Percentiles rank a stretch among this genome's conserved stretches.
These are phyloP conservation scores for Fraxinus floribunda DNA, from an alignment of 305 asterid genomes.

Conservation along the genomic window DNA sequence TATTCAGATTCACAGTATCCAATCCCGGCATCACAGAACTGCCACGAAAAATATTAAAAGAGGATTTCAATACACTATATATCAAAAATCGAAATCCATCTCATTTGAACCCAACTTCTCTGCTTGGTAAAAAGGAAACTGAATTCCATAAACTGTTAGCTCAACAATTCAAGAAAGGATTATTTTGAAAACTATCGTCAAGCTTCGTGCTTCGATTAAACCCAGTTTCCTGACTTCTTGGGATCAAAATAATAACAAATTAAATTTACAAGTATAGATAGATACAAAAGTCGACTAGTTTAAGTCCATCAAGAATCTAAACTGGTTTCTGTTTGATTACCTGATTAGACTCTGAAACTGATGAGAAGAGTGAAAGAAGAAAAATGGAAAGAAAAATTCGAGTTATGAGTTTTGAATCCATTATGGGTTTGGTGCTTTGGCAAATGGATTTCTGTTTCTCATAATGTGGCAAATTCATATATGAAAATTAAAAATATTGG, in stretches of 20 bases:
- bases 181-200: not conserved
- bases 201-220: not conserved
- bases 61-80: not conserved
- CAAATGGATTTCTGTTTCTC: not conserved
- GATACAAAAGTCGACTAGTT: not conserved
- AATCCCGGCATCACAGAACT: conserved; percentile 66
- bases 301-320: conserved; percentile 6
- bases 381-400: conserved; percentile 1
- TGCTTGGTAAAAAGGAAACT: not conserved
- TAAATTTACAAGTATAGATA: not conserved
- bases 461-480: not conserved
- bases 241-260: not conserved
- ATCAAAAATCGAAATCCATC: not conserved
- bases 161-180: not conserved
- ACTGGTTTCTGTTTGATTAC: conserved; percentile 21
- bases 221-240: not conserved
- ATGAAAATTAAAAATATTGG: not conserved
- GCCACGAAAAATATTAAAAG: conserved; percentile 12
- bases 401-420: conserved; percentile 23
- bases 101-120: not conserved
- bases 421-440: not conserved
- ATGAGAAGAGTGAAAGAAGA: conserved; percentile 31
- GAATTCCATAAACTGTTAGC: not conserved
- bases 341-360: conserved; percentile 39
- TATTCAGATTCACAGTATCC: conserved; percentile 43